These are phyloP conservation scores for Coniferiporia sulphurascens DNA, from an alignment of 1,284 basidiomycete genomes.

Conservation along the genomic window DNA sequence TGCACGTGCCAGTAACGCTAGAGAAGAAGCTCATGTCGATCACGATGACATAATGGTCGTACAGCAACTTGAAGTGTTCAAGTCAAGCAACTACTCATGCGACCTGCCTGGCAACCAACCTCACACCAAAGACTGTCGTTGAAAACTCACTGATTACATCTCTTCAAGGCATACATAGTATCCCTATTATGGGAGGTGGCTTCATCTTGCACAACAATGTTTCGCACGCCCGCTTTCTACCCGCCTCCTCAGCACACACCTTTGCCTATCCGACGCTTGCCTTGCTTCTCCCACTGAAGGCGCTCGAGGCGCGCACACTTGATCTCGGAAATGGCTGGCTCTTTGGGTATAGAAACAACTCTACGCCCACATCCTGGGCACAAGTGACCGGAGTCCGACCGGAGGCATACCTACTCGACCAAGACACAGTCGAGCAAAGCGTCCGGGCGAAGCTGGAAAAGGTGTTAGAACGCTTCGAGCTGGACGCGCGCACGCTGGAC, in stretches of 20 bases:
- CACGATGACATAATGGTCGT: too few relatives aligned
- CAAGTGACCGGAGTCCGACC: conserved; percentile 45
- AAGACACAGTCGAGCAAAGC: conserved; percentile 14
- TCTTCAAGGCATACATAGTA: too few relatives aligned
- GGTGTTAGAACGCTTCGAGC: conserved; percentile 11
- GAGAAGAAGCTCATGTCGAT: too few relatives aligned
- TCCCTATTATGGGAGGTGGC: too few relatives aligned
- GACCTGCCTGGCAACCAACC: too few relatives aligned
- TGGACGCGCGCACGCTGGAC: conserved; percentile 27
- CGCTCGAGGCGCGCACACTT: conserved; percentile 46
- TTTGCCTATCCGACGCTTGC: conserved; percentile 66
- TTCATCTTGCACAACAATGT: conserved; percentile 47
- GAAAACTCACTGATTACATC: too few relatives aligned
- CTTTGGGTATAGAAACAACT: conserved; percentile 43
- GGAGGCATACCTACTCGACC: conserved; percentile 42
- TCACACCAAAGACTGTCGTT: too few relatives aligned
- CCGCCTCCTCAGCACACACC: conserved; percentile 43
- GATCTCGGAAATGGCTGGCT: conserved; percentile 48
- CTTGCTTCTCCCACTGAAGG: conserved; percentile 53
- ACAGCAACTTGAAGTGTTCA: too few relatives aligned
- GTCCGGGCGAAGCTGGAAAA: conserved; percentile 14
- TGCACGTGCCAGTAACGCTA: too few relatives aligned
- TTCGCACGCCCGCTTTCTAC: conserved; percentile 55
- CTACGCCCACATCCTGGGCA: conserved; percentile 29
- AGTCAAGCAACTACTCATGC: too few relatives aligned